Evolutionary conservation across 1,284 basidiomycete species (phyloP).

Genomic region (Porodaedalea pini): DNA sequence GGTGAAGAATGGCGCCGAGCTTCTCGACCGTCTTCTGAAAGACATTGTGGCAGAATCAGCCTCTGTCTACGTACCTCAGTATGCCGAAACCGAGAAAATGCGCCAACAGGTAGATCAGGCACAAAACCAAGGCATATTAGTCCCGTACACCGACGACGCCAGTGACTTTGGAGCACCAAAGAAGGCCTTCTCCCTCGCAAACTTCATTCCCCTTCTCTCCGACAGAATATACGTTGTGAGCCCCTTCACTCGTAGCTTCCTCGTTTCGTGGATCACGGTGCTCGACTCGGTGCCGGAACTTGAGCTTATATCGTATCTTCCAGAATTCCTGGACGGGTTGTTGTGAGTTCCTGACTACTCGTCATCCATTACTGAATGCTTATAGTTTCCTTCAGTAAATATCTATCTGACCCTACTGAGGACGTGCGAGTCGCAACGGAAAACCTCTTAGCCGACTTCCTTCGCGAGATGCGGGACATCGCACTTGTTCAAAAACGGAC

Average conservation of each 20-base stretch:
- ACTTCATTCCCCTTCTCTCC: slow-evolving; percentile 91
- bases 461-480: slow-evolving; percentile 89
- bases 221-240: slow-evolving; percentile 95
- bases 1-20: slow-evolving; percentile 97
- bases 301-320: slow-evolving; percentile 91
- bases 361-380: slow-evolving; percentile 6
- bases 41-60: slow-evolving; percentile 98
- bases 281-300: slow-evolving; percentile 96
- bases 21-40: slow-evolving; percentile 95
- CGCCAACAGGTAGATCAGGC: slow-evolving; percentile 44
- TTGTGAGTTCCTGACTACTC: slow-evolving; percentile 60
- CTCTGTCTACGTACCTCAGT: slow-evolving; percentile 90
- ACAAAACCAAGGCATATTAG: slow-evolving; percentile 52
- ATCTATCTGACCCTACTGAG: slow-evolving; percentile 91
- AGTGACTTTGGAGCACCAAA: slow-evolving; percentile 45
- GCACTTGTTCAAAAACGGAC: slow-evolving; percentile 65
- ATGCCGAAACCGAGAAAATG: slow-evolving; percentile 72
- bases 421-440: slow-evolving; percentile 94
- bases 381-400: slow-evolving; percentile 58
- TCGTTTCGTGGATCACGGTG: slow-evolving; percentile 95
- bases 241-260: slow-evolving; percentile 93
- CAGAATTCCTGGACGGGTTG: slow-evolving; percentile 92
- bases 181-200: slow-evolving; percentile 88
- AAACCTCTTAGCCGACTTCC: slow-evolving; percentile 87
- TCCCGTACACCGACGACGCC: slow-evolving; percentile 55